Evolutionary conservation across 2,329 filamentous ascomycete genomes (phyloP).

Genomic region (Aspergillus luchuensis): DNA sequence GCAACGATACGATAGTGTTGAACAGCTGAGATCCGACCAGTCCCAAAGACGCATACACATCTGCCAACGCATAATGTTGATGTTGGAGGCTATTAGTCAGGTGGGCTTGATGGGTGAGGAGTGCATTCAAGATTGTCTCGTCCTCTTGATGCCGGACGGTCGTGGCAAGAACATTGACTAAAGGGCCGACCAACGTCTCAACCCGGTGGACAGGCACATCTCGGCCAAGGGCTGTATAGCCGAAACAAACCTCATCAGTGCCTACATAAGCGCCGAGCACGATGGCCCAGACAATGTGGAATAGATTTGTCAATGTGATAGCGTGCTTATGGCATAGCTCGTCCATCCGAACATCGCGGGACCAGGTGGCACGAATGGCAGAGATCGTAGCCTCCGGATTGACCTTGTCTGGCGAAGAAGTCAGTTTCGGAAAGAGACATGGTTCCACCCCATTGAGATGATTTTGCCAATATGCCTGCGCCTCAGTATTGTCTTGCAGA

Average conservation of each 20-base stretch:
- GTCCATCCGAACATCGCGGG: not conserved
- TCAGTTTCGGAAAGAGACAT: slow-evolving; percentile 9
- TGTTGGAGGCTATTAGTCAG: not conserved
- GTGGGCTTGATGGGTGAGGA: not conserved
- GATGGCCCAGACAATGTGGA: slow-evolving; percentile 44
- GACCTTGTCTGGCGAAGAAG: not conserved
- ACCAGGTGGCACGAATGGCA: not conserved
- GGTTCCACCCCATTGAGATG: not conserved
- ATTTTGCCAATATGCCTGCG: slow-evolving; percentile 29
- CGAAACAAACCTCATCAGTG: slow-evolving; percentile 43
- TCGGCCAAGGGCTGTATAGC: slow-evolving; percentile 43
- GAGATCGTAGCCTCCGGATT: not conserved
- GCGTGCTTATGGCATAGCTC: slow-evolving; percentile 11
- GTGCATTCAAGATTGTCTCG: not conserved
- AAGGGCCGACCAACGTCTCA: slow-evolving; percentile 14
- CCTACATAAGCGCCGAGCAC: slow-evolving; percentile 39
- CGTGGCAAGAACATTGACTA: not conserved
- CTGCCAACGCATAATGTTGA: not conserved
- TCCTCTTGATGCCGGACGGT: not conserved
- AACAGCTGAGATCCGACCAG: not conserved
- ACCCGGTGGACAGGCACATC: slow-evolving; percentile 37
- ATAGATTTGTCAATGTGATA: slow-evolving; percentile 32
- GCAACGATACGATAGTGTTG: not conserved
- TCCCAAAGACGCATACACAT: not conserved
- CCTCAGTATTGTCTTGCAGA: not conserved